phyloP scores from a whole-genome alignment of 2,329 filamentous ascomycete genomes.

The Aureobasidium sp. region DNA sequence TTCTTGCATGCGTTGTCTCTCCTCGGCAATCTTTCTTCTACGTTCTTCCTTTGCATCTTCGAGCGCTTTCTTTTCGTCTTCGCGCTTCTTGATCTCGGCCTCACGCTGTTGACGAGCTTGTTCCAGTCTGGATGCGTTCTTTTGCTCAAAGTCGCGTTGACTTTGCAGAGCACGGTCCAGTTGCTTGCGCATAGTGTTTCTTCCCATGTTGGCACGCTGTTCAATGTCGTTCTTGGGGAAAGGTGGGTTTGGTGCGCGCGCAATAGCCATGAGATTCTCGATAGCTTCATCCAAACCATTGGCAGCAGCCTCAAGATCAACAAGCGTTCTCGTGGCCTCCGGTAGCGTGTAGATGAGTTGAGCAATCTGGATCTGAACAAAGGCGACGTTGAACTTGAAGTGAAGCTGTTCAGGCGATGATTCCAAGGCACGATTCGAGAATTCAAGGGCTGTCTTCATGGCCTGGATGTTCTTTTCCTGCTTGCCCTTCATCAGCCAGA shows the following conservation, averaged over 20 bases:
- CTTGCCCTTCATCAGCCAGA: conserved; percentile 76
- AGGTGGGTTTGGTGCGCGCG: conserved; percentile 60
- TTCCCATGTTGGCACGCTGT: conserved; percentile 93
- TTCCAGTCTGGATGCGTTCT: conserved; percentile 80
- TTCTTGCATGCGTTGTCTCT: conserved; percentile 73
- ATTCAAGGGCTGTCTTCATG: conserved; percentile 58
- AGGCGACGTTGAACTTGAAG: conserved; percentile 96
- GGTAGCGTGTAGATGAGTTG: conserved; percentile 67
- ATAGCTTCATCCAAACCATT: conserved; percentile 82
- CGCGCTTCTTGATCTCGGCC: conserved; percentile 67
- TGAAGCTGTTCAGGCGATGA: conserved; percentile 78
- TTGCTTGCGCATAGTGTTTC: conserved; percentile 89
- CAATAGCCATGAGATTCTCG: conserved; percentile 55
- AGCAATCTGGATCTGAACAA: conserved; percentile 91
- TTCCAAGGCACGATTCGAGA: conserved; percentile 63
- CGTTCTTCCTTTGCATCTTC: conserved; percentile 65
- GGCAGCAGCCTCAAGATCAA: conserved; percentile 73
- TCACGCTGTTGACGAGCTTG: conserved; percentile 75
- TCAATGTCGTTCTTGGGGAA: conserved; percentile 89
- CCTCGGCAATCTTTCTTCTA: conserved; percentile 75
- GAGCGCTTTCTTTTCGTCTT: conserved; percentile 64
- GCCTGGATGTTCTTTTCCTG: conserved; percentile 56
- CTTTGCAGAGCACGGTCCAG: conserved; percentile 76
- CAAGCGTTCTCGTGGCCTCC: conserved; percentile 69
- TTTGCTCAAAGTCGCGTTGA: conserved; percentile 87